Percentiles rank a stretch among this genome's conserved stretches.
These are phyloP conservation scores for Diaporthe caulivora DNA, from an alignment of 2,329 filamentous ascomycete genomes.

Conservation along the genomic window DNA sequence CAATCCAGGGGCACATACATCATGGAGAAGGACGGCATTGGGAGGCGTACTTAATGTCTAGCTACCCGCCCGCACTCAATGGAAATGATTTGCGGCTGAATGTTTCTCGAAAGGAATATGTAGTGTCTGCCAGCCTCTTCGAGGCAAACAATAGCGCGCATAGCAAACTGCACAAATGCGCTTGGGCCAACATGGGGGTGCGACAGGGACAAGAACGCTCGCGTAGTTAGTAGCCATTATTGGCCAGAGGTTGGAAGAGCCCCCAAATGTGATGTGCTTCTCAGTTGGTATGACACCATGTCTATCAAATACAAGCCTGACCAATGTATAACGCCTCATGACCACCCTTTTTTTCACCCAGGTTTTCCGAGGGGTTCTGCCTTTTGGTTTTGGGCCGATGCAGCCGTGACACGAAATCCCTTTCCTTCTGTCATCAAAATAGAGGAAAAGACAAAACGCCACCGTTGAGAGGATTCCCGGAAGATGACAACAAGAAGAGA, in stretches of 20 bases:
- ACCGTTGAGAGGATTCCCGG: not conserved
- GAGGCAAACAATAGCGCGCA: not conserved
- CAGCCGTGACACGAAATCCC: not conserved
- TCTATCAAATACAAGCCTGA: conserved; percentile 23
- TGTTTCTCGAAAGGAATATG: not conserved
- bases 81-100: conserved; percentile 11
- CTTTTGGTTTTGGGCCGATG: not conserved
- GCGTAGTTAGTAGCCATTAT: not conserved
- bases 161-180: not conserved
- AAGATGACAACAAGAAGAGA: not conserved
- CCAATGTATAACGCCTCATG: conserved; percentile 28
- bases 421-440: not conserved
- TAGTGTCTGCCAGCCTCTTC: not conserved
- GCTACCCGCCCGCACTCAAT: conserved; percentile 12
- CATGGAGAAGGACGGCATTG: not conserved
- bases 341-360: not conserved
- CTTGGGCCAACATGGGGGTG: not conserved
- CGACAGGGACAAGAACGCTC: not conserved
- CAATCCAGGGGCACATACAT: not conserved
- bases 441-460: conserved; percentile 1
- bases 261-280: conserved; percentile 28
- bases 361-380: not conserved
- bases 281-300: conserved; percentile 22
- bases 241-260: not conserved
- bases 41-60: conserved; percentile 24